These are phyloP conservation scores for Podospora appendiculata DNA, from an alignment of 495 filamentous ascomycete genomes.

Conservation along the genomic window DNA sequence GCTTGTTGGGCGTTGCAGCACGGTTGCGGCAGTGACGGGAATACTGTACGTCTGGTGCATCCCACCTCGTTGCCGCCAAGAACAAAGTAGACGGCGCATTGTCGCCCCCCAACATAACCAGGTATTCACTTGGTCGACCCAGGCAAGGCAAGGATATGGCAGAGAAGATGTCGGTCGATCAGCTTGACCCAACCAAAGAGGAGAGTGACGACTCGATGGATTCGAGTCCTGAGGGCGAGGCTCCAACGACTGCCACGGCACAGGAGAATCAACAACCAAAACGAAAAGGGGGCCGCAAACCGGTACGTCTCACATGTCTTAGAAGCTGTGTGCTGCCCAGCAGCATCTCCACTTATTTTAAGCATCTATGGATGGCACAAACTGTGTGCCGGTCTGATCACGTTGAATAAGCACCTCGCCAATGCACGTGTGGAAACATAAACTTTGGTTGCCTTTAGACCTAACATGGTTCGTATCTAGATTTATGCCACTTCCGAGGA, in stretches of 20 bases:
- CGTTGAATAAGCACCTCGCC: background rate
- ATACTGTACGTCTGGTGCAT: too few relatives aligned
- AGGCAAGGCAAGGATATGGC: constrained; percentile 34
- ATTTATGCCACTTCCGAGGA: constrained; percentile 99
- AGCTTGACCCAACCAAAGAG: constrained; percentile 41
- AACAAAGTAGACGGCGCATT: constrained; percentile 17
- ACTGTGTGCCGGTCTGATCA: too few relatives aligned
- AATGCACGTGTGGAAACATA: too few relatives aligned
- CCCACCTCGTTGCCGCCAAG: background rate
- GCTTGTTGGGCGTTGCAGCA: too few relatives aligned
- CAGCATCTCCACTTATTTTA: background rate
- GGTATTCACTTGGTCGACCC: constrained; percentile 1
- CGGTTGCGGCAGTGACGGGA: too few relatives aligned
- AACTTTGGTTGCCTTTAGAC: background rate
- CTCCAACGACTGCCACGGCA: constrained; percentile 23
- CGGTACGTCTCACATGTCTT: constrained; percentile 52
- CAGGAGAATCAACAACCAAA: constrained; percentile 54
- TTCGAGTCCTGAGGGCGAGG: constrained; percentile 45
- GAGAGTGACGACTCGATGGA: constrained; percentile 49
- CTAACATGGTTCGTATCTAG: constrained; percentile 36
- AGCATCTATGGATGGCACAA: too few relatives aligned
- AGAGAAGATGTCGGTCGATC: constrained; percentile 55
- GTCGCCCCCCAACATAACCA: constrained; percentile 17
- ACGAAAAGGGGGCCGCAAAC: constrained; percentile 94
- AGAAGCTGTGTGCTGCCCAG: too few relatives aligned